These are phyloP conservation scores for Leishmania aethiopica DNA, from an alignment of 208 protist species.

Conservation along the genomic window DNA sequence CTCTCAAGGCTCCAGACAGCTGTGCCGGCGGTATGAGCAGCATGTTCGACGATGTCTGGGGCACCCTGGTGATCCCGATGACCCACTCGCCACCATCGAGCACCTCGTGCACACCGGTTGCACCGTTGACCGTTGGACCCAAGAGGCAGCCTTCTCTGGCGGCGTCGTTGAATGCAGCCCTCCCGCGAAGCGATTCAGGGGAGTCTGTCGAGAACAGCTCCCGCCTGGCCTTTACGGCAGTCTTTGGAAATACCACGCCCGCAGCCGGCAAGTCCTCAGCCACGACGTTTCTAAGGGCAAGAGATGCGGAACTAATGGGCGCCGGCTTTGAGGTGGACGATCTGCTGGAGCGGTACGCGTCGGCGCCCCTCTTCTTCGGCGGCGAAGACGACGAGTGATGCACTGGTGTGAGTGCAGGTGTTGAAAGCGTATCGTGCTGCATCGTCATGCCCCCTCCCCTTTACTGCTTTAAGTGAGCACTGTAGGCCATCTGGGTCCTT, in stretches of 20 bases:
- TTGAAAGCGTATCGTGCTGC: not conserved
- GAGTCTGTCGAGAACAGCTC: slow-evolving; percentile 2
- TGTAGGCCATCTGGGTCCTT: not conserved
- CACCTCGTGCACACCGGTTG: not conserved
- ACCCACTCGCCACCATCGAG: not conserved
- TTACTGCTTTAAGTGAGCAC: not conserved
- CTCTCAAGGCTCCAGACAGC: not conserved
- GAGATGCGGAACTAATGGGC: not conserved
- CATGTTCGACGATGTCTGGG: slow-evolving; percentile 18
- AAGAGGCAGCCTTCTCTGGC: not conserved
- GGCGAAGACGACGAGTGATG: slow-evolving; percentile 16
- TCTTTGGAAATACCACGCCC: slow-evolving; percentile 4
- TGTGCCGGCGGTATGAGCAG: not conserved
- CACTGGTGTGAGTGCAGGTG: not conserved
- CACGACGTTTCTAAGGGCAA: not conserved
- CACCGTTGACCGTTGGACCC: not conserved
- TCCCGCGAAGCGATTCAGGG: not conserved
- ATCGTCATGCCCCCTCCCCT: not conserved
- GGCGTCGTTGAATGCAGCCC: not conserved
- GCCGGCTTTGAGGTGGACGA: slow-evolving; percentile 27
- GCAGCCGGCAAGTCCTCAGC: not conserved
- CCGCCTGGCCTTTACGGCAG: slow-evolving; percentile 17
- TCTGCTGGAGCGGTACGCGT: slow-evolving; percentile 11
- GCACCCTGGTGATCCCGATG: slow-evolving; percentile 9
- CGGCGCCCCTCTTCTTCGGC: slow-evolving; percentile 18